Conservation (phyloP, 768 basidiomycete species). For the Clathrus columnatus region DNA sequence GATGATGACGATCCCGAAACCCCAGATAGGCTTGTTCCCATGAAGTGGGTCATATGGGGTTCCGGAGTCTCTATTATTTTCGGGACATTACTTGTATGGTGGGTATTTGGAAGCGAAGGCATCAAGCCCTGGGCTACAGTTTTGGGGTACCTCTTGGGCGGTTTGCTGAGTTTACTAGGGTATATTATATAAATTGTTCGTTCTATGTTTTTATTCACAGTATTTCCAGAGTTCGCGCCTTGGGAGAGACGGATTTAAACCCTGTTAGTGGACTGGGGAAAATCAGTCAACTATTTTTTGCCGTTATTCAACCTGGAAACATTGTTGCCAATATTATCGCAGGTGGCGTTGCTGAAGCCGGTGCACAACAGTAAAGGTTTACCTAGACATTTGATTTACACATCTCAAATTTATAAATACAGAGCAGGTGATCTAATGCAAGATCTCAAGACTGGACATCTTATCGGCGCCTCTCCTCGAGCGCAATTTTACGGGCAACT, state of each 20-base stretch:
- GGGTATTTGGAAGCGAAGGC: conserved; percentile 83
- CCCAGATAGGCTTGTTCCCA: conserved; percentile 72
- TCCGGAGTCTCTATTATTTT: conserved; percentile 47
- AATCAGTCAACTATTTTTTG: conserved; percentile 89
- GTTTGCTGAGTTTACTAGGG: conserved; percentile 83
- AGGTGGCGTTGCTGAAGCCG: conserved; percentile 92
- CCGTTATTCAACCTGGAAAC: conserved; percentile 89
- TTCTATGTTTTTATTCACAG: not conserved
- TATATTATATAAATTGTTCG: too few relatives aligned
- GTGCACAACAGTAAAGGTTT: conserved; percentile 67
- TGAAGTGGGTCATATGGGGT: conserved; percentile 67
- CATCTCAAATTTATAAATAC: not conserved
- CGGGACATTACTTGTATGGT: conserved; percentile 78
- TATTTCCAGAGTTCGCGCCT: conserved; percentile 31
- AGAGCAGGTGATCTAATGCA: conserved; percentile 98
- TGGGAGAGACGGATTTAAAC: conserved; percentile 94
- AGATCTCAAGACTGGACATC: conserved; percentile 93
- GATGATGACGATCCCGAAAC: conserved; percentile 65
- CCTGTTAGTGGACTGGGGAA: conserved; percentile 92
- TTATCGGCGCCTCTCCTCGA: conserved; percentile 84
- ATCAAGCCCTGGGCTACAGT: conserved; percentile 95
- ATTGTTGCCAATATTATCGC: conserved; percentile 98
- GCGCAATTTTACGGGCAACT: conserved; percentile 93
- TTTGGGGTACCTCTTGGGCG: conserved; percentile 74
- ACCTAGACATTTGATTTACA: not conserved